A percentile compares a stretch with the other conserved stretches of the same genome.
These are phyloP conservation scores for Scheffersomyces illinoinensis DNA, from an alignment of 1,139 yeast species.

Conservation along the genomic window DNA sequence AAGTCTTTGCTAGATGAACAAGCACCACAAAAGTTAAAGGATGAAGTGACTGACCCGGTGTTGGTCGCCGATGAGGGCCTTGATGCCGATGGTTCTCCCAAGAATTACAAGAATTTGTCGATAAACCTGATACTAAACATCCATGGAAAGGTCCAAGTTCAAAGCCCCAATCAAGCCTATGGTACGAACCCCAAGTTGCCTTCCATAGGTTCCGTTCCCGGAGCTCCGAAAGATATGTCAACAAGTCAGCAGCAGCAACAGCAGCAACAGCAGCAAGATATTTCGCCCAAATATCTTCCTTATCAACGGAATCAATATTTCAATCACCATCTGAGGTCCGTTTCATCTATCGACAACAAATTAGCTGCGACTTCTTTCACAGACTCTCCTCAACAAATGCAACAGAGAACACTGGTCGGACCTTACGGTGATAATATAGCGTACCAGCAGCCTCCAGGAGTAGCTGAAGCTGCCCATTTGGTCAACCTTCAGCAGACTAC, in stretches of 20 bases:
- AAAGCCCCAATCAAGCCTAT: background rate
- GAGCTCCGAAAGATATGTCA: background rate
- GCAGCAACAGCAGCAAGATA: background rate
- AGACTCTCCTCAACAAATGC: background rate
- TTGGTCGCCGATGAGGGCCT: background rate
- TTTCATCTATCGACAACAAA: background rate
- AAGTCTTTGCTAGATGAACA: background rate
- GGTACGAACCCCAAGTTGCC: background rate
- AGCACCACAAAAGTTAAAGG: background rate
- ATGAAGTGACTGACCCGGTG: background rate
- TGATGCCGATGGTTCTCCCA: slow-evolving; percentile 6
- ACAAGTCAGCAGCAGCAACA: background rate
- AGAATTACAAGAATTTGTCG: slow-evolving; percentile 11
- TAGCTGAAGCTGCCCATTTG: background rate
- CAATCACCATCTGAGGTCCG: slow-evolving; percentile 1
- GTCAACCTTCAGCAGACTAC: background rate
- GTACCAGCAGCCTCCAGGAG: background rate
- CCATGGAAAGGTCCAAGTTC: slow-evolving; percentile 1
- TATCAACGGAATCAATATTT: background rate
- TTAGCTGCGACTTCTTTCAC: background rate
- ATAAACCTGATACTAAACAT: slow-evolving; percentile 13
- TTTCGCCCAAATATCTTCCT: slow-evolving; percentile 1
- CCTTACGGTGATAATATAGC: background rate
- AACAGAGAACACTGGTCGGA: background rate
- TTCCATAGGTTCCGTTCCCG: background rate